Evolutionary conservation across 441 rosid species (phyloP), one percentile per base, ranked within the genome.

Genomic region (Populus hybrid): DNA sequence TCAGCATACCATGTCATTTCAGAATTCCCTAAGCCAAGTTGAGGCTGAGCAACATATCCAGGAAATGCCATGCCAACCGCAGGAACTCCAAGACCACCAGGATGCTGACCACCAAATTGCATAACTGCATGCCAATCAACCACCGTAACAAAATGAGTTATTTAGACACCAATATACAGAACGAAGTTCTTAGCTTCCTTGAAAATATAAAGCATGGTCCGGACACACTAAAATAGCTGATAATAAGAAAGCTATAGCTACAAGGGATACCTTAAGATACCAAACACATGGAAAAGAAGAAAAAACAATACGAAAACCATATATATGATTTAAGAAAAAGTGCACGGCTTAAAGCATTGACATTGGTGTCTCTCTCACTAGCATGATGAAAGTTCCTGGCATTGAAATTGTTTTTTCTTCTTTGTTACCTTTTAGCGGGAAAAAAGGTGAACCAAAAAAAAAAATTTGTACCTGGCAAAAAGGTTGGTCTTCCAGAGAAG

Each of bases 21-120:
- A 10, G 97, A 92, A 85, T 88, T 95, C 78, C 95, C 93, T 65
- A 88, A 57, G 77, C 98, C 99, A 87, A 80, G 92, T 83, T 95
- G 97, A 20, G 94, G 92, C 77, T 89, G 95, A 79, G 90, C 87
- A 83, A 93, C 97, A 84, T 96, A 96, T 87, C 99, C 98, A 69
- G 98, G 99, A 83, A 90, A 91, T 66, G 99, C 99, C 97, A 94
- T 90, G 87, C 99, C 99, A 71, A 91, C 91, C 36, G 97, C 87
- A 10, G 98, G 97, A 81, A 95, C 97, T 67, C 97, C 91, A n/a
- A 91, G 76, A 50, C 96, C 90, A 79, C 96, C 88, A 79, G 97
- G 94, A 76, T 92, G 99, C 95, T 96, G 99, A 50, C 91, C 93
- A 65, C 95, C 90, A 78, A 95, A 91, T 84, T 92, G 97, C 95